Evolutionary conservation across 2,329 filamentous ascomycete genomes (phyloP), one percentile per base, ranked within the genome.

Genomic region (Fusarium albosuccineum): DNA sequence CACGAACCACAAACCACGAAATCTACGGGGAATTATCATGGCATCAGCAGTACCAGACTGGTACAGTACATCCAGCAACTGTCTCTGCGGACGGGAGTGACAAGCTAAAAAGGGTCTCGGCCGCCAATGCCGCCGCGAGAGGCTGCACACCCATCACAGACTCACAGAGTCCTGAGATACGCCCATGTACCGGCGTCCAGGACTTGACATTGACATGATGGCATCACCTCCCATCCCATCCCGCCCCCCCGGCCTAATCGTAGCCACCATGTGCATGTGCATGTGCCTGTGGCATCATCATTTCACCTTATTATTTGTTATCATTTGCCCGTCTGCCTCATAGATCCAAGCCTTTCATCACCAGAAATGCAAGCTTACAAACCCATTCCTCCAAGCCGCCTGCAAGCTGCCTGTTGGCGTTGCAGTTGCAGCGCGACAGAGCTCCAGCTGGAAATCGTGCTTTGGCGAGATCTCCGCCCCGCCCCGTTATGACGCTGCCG

Each of bases 401-500:
- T 22, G 22, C 22, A 22, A 34, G 33, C 34, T 27, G 22, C 22
- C 29, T 13, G 22, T 8, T 26, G 29, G 14, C 6, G 17, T 33
- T 13, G n/a, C 16, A 33, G 13, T 5, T 10, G 17, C 37, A 40
- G n/a, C n/a, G n/a, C 30, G 27, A n/a, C 9, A 50, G 37, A 37
- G n/a, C 30, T 10, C 10, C 37, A 44, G 39, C 49, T 46, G 26
- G 27, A 57, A 66, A 66, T 55, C 30, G 57, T 66, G 52, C 65
- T 62, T 42, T 52, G 56, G 30, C 57, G 57, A 70, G 64, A 70
- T 69, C 68, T 71, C 67, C 59, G 51, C 37, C 53, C 60, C 62
- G 58, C 61, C 64, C 67, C 60, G 66, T 71, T 73, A 75, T 75
- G 73, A 75, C 73, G 73, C 69, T 62, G 41, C 61, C 55, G 60